phyloP scores from a whole-genome alignment of 179 eudicot species.

The Sideroxylon spinosum region DNA sequence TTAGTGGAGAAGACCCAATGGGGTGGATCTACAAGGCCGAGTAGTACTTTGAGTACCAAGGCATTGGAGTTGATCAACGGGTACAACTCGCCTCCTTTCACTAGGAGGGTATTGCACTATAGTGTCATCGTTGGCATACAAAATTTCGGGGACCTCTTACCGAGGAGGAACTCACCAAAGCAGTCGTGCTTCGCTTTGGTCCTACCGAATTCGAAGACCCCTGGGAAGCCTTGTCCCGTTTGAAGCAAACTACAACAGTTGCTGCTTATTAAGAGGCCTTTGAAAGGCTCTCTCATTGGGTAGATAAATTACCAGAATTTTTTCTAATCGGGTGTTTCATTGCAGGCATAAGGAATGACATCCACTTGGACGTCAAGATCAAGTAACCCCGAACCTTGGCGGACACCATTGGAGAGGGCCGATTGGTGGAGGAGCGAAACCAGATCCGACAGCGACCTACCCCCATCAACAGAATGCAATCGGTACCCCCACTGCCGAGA shows the following conservation, averaged over 20 bases:
- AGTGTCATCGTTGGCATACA: not conserved
- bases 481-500: not conserved
- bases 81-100: too few relatives aligned
- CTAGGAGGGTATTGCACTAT: slow-evolving; percentile 7
- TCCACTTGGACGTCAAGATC: not conserved
- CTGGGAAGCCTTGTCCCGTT: not conserved
- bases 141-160: not conserved
- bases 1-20: slow-evolving; percentile 5
- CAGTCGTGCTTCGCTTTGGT: not conserved
- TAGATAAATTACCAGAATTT: not conserved
- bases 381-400: not conserved
- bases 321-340: not conserved
- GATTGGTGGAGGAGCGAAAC: not conserved
- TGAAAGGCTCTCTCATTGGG: not conserved
- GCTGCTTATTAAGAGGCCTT: not conserved
- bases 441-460: not conserved
- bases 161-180: too few relatives aligned
- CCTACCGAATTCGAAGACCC: not conserved
- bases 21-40: slow-evolving; percentile 14
- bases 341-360: not conserved
- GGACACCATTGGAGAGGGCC: not conserved
- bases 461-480: not conserved
- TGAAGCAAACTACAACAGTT: too few relatives aligned
- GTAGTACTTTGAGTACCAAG: slow-evolving; percentile 1
- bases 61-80: not conserved